Conservation (phyloP, 2,329 filamentous ascomycete species). For the Penicillium rolfsii region DNA sequence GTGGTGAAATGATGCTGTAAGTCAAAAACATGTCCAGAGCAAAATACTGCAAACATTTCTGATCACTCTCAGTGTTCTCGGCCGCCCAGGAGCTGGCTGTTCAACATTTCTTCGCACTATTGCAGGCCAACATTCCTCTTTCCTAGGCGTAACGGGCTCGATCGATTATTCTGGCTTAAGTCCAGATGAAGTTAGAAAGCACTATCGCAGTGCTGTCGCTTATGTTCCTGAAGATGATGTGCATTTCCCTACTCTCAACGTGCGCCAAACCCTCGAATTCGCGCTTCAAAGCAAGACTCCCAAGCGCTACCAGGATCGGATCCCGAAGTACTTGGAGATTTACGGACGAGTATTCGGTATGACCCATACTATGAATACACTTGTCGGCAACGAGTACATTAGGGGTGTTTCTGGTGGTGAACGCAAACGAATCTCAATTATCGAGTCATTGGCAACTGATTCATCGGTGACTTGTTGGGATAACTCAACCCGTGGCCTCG, state of each 20-base stretch:
- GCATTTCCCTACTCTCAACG: conserved; percentile 70
- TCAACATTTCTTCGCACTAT: conserved; percentile 73
- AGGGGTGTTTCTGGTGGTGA: conserved; percentile 74
- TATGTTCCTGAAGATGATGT: conserved; percentile 74
- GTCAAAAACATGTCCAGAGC: conserved; percentile 10
- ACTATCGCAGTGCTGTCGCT: conserved; percentile 70
- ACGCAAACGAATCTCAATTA: conserved; percentile 73
- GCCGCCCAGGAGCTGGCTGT: conserved; percentile 70
- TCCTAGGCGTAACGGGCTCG: conserved; percentile 66
- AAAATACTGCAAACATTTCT: not conserved
- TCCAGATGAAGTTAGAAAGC: conserved; percentile 64
- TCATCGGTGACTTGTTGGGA: conserved; percentile 74
- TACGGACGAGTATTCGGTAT: conserved; percentile 75
- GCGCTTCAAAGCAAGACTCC: conserved; percentile 71
- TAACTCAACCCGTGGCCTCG: conserved; percentile 72
- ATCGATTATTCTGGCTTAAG: conserved; percentile 70
- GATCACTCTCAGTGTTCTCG: conserved; percentile 53
- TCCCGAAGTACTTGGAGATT: conserved; percentile 66
- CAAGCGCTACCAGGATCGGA: conserved; percentile 62
- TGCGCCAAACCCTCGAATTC: conserved; percentile 73
- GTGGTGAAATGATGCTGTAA: conserved; percentile 67
- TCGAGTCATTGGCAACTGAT: conserved; percentile 71
- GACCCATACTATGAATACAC: conserved; percentile 68
- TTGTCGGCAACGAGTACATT: conserved; percentile 58
- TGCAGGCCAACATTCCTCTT: conserved; percentile 66